Conservation (phyloP, 371 early-diverging fungal genomes). For the Apophysomyces sp. region DNA sequence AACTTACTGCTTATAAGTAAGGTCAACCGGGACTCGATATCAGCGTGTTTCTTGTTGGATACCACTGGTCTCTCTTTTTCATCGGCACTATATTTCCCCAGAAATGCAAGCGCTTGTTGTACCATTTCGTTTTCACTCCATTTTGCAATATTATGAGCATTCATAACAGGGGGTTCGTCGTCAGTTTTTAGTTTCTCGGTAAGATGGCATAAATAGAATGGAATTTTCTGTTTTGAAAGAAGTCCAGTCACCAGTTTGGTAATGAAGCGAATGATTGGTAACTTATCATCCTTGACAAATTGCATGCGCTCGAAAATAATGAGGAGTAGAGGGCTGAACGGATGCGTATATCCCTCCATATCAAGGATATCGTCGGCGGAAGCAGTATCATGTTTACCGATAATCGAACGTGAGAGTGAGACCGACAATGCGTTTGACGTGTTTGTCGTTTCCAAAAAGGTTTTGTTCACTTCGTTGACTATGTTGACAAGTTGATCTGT, state of each 20-base stretch:
- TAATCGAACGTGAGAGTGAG: not conserved
- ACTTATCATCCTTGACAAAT: slow-evolving; percentile 44
- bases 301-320: slow-evolving; percentile 52
- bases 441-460: not conserved
- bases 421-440: not conserved
- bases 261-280: slow-evolving; percentile 35
- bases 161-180: not conserved
- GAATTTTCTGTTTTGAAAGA: slow-evolving; percentile 34
- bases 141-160: not conserved
- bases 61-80: not conserved
- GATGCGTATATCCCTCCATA: slow-evolving; percentile 30
- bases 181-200: not conserved
- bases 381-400: slow-evolving; percentile 7
- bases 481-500: slow-evolving; percentile 54
- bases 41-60: not conserved
- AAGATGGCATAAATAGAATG: slow-evolving; percentile 22
- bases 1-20: slow-evolving; percentile 11
- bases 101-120: slow-evolving; percentile 12
- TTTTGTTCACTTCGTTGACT: slow-evolving; percentile 19
- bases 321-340: slow-evolving; percentile 59
- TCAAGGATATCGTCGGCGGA: slow-evolving; percentile 3
- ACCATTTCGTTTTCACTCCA: slow-evolving; percentile 23
- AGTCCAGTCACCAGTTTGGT: slow-evolving; percentile 29
- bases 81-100: slow-evolving; percentile 3
- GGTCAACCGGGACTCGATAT: not conserved